Conservation (phyloP, 1,139 yeast genomes). For the Protomyces arabidopsidicola region DNA sequence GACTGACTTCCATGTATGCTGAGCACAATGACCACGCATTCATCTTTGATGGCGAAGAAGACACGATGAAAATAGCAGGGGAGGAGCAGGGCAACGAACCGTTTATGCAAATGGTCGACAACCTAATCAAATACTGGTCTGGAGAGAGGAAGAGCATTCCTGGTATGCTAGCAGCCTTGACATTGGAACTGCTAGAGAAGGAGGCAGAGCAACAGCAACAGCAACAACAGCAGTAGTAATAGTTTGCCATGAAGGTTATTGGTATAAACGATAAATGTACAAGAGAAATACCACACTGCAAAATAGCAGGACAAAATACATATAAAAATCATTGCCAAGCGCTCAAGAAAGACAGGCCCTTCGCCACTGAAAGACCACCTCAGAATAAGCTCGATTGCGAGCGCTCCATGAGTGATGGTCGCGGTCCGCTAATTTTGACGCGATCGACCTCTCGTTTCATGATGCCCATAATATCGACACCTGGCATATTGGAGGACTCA, state of each 20-base stretch:
- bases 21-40: slow-evolving; percentile 39
- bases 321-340: background rate
- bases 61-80: slow-evolving; percentile 37
- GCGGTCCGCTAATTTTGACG: slow-evolving; percentile 8
- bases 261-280: slow-evolving; percentile 16
- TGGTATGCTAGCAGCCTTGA: slow-evolving; percentile 73
- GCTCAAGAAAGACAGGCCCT: background rate
- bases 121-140: slow-evolving; percentile 62
- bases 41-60: slow-evolving; percentile 40
- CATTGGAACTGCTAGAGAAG: slow-evolving; percentile 56
- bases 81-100: slow-evolving; percentile 13
- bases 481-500: slow-evolving; percentile 47
- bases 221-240: background rate
- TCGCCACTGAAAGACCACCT: background rate
- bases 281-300: background rate
- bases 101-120: slow-evolving; percentile 51
- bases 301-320: background rate
- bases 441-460: slow-evolving; percentile 50
- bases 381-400: slow-evolving; percentile 20
- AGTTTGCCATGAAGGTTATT: too few species aligned
- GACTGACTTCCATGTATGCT: slow-evolving; percentile 57
- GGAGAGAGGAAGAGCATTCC: slow-evolving; percentile 67
- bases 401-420: slow-evolving; percentile 20
- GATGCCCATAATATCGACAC: slow-evolving; percentile 56
- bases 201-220: slow-evolving; percentile 39